A percentile compares a stretch with the other conserved stretches of the same genome.
These are phyloP conservation scores for Colletotrichum brevisporum DNA, from an alignment of 2,329 filamentous ascomycete genomes.

Conservation along the genomic window DNA sequence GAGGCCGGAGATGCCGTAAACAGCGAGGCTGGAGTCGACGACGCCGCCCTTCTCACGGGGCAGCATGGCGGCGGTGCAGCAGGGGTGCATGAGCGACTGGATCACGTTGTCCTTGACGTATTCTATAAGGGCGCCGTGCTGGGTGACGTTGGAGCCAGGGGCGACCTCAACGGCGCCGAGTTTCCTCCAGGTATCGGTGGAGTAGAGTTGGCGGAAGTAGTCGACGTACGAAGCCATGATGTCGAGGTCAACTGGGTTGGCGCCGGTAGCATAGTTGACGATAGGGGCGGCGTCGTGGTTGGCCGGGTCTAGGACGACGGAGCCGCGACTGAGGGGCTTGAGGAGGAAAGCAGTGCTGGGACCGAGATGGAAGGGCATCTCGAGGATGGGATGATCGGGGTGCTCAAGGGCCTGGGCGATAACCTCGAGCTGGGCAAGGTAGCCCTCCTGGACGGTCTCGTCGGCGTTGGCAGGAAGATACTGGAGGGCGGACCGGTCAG, in stretches of 20 bases:
- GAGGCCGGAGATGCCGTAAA: slow-evolving; percentile 51
- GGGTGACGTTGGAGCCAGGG: slow-evolving; percentile 46
- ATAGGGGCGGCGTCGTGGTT: slow-evolving; percentile 47
- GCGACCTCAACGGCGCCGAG: slow-evolving; percentile 47
- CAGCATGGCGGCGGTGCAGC: slow-evolving; percentile 61
- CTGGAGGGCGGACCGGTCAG: slow-evolving; percentile 41
- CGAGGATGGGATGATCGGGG: slow-evolving; percentile 48
- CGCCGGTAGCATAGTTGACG: slow-evolving; percentile 52
- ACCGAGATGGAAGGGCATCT: slow-evolving; percentile 47
- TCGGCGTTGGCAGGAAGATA: slow-evolving; percentile 42
- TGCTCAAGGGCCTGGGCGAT: slow-evolving; percentile 47
- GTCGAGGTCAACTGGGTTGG: slow-evolving; percentile 54
- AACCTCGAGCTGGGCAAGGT: slow-evolving; percentile 46
- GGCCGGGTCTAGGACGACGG: slow-evolving; percentile 46
- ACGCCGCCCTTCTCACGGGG: slow-evolving; percentile 54
- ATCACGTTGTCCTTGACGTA: slow-evolving; percentile 47
- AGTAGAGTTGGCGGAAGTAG: slow-evolving; percentile 48
- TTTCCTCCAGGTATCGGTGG: slow-evolving; percentile 47
- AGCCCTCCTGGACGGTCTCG: slow-evolving; percentile 44
- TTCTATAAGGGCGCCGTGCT: slow-evolving; percentile 39
- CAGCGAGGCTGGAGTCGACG: slow-evolving; percentile 50
- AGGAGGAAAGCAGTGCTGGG: slow-evolving; percentile 45
- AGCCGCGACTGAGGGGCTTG: slow-evolving; percentile 54
- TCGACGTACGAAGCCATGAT: slow-evolving; percentile 50
- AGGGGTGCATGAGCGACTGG: slow-evolving; percentile 58